Evolutionary conservation across 2,329 filamentous ascomycete species (phyloP), one percentile per base, ranked within the genome.

Genomic region (Sclerotinia subarctica): DNA sequence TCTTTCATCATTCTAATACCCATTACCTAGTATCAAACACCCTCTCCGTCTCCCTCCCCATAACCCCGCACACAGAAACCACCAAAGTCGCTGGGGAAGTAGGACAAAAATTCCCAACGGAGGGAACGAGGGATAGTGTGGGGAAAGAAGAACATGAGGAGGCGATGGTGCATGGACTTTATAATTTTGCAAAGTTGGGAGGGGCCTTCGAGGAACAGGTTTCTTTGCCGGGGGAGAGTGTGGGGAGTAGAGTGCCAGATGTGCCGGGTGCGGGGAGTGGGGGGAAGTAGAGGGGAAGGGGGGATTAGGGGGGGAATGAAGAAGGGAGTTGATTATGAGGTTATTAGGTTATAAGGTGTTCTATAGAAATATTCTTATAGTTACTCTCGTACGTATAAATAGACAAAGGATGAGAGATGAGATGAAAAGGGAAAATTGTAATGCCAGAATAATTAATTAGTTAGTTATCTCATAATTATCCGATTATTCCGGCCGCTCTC

Each of bases 171-270:
- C 66, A 71, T 58, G 73, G 73, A 3, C 35, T 70, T 38, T 73
- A 72, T 60, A 74, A 74, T 51, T 74, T 74, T 58, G 71, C 73
- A 2, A 69, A 70, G 19, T 53, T 73, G 51, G 67, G 68, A 0
- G 72, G 71, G 0, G 58, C 66, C 15, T 74, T 72, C 38, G 73
- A 73, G 58, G 72, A 74, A 21, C 47, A 70, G 57, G 69, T 74
- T 24, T 67, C 68, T 38, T 53, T 74, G 56, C 73, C 73, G 2
- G 72, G 73, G 5, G 70, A 68, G 15, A 63, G 70, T 10, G 51
- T 72, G 1, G 58, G 38, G 13, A 67, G 54, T 52, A n/a, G 56
- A 19, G 35, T 56, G 0, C 63, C 63, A 8, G 51, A 56, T 29
- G 19, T 26, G 4, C 21, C 3, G 29, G 24, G 19, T 21, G 62